Base-by-base conservation (phyloP, 768 basidiomycete species). In the Suillus occidentalis region DNA sequence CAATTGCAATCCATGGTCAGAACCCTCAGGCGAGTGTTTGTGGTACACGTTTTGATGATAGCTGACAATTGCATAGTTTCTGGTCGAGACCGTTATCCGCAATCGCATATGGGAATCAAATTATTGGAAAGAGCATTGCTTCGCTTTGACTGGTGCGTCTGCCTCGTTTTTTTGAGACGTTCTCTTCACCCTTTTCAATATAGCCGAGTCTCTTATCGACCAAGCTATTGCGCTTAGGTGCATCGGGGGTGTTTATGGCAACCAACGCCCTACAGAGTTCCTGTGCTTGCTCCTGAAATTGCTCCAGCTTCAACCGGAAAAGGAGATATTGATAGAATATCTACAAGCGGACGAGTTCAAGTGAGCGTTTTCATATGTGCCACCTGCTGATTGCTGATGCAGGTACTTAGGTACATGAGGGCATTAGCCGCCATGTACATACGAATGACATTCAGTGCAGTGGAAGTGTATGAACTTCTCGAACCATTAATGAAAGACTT, bases 91-190 rank as follows among this genome's bases (percentile, higher is more conserved):
- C 43, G 93, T 98, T 67, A 96, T 99, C 69, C 89, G 97, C 61
- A 93, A 90, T 73, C 87, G 97, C 66, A 97, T 99, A 66, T 99
- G 97, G 82, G 97, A 99, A 76, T 91, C 92, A 0, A 76, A 83
- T 8, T 99, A 87, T 78, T 99, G 97, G 97, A 99, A 99, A 80
- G 97, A 99, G 75, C 94, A 97, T 70, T 99, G 97, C 74, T 99
- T 99, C 74, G 97, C 97, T 25, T 81, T 99, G 56, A 97, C 94
- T 66, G 94, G 95, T 92, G 59, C 60, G 84, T 77, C 16, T 34
- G 56, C 61, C 25, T 40, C 52, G 20, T 57, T 37, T 47, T 47
- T 40, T 31, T 31, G 4, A 40, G 58, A 67, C n/a, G 34, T 63
- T 43, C 40, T 56, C 34, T 53, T 64, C 65, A 60, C 49, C 65